Base-by-base conservation (phyloP, 352 stramenopile genomes). In the Pythium volutum region DNA sequence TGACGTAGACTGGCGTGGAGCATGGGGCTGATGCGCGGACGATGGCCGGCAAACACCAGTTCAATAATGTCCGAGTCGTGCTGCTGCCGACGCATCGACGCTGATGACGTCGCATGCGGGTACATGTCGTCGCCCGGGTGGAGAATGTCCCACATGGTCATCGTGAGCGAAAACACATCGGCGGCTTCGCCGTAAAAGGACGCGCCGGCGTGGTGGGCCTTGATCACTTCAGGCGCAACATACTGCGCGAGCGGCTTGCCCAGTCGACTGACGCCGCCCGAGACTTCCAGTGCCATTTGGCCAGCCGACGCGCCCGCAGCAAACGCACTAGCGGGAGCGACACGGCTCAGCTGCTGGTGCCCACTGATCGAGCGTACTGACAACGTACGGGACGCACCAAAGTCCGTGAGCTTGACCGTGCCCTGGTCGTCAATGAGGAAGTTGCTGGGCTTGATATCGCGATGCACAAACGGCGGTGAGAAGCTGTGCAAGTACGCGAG, bases 221-320 rank as follows among this genome's bases (percentile, higher is more conserved):
- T 64, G 51, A 89, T 80, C 3, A 89, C 55, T 45, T 89, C 79
- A 1, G 79, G 79, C 14, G 79, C 79, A 75, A 87, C 79, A 64
- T 84, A 84, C 29, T 78, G 56, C 62, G 16, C 73, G 55, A 2
- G 67, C 76, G 20, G 73, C 73, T 18, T 71, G 61, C 25, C 16
- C 22, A 16, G 36, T 22, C 50, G 50, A 57, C n/a, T 76, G 67
- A 70, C 12, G 84, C 69, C 49, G 81, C 67, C 20, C 50, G 29
- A 82, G 68, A 56, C 36, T 22, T 43, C 14, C 14, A 43, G 36
- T 5, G n/a, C 36, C 10, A n/a, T 26, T 14, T 12, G n/a, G 16
- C n/a, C 42, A 0, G 10, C 14, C 16, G 36, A n/a, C 5, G 14
- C 6, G 1, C 9, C 10, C 16, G 36, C 36, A 12, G 14, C 36